phyloP scores from a whole-genome alignment of 2,329 filamentous ascomycete species.

The Hypoxylon sp. region DNA sequence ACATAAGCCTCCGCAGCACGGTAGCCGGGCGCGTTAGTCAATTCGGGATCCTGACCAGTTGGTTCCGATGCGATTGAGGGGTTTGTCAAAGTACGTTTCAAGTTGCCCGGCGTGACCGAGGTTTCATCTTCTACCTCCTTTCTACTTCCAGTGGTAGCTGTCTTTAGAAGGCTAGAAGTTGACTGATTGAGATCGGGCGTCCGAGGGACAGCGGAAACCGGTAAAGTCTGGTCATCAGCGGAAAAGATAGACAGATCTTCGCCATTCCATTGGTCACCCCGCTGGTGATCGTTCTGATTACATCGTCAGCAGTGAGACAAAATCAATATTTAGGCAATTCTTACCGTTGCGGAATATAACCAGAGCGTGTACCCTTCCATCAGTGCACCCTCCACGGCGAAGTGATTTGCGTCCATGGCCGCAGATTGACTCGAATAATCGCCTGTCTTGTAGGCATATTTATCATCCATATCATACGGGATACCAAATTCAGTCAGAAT shows the following conservation, averaged over 20 bases:
- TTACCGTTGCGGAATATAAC: constrained; percentile 83
- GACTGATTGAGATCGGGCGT: constrained; percentile 61
- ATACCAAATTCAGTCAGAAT: constrained; percentile 97
- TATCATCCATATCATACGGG: constrained; percentile 98
- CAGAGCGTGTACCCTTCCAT: constrained; percentile 91
- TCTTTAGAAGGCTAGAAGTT: constrained; percentile 63
- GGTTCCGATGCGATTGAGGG: constrained; percentile 74
- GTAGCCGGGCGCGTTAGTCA: constrained; percentile 78
- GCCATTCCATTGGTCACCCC: constrained; percentile 97
- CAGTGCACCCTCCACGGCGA: constrained; percentile 85
- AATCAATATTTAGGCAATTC: constrained; percentile 43
- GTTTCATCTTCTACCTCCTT: constrained; percentile 66
- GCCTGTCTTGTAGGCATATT: constrained; percentile 94
- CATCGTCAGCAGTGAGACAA: constrained; percentile 45
- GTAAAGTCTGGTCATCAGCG: constrained; percentile 79
- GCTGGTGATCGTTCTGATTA: constrained; percentile 82
- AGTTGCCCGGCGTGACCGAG: constrained; percentile 79
- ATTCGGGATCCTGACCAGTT: constrained; percentile 67
- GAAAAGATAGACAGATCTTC: constrained; percentile 96
- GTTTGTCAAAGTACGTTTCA: constrained; percentile 80
- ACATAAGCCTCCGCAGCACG: constrained; percentile 95
- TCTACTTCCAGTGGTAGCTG: constrained; percentile 54
- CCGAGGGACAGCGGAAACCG: constrained; percentile 66
- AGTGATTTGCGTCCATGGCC: constrained; percentile 97
- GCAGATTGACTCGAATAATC: constrained; percentile 94